phyloP scores from a whole-genome alignment of 2,329 filamentous ascomycete genomes.

The Pseudopyricularia cyperi region DNA sequence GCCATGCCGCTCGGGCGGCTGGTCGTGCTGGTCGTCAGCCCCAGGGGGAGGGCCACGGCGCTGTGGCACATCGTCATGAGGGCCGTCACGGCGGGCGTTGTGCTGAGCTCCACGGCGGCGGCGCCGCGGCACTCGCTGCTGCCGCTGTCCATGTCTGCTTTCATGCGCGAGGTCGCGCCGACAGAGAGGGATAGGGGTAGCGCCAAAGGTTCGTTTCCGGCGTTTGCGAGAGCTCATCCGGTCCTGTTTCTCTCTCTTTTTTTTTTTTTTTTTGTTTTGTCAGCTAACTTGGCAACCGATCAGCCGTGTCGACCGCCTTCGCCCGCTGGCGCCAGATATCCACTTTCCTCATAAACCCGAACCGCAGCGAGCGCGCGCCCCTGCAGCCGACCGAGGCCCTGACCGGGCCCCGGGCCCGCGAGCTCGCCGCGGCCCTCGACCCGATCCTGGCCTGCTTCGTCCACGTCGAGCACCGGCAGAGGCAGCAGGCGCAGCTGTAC shows the following conservation, averaged over 20 bases:
- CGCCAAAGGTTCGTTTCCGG: slow-evolving; percentile 5
- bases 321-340: slow-evolving; percentile 28
- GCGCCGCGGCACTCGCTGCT: slow-evolving; percentile 20
- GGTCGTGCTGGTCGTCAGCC: slow-evolving; percentile 17
- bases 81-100: slow-evolving; percentile 20
- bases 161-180: slow-evolving; percentile 16
- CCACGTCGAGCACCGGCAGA: slow-evolving; percentile 12
- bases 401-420: slow-evolving; percentile 16
- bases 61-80: slow-evolving; percentile 25
- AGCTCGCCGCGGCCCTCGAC: slow-evolving; percentile 19
- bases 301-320: slow-evolving; percentile 19
- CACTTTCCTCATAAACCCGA: slow-evolving; percentile 26
- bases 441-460: slow-evolving; percentile 21
- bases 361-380: slow-evolving; percentile 20
- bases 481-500: slow-evolving; percentile 24
- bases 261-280: neutral
- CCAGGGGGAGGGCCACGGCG: slow-evolving; percentile 16
- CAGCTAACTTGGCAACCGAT: neutral
- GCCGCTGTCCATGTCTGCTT: slow-evolving; percentile 17
- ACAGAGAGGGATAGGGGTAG: slow-evolving; percentile 12
- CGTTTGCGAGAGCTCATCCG: slow-evolving; percentile 2
- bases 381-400: slow-evolving; percentile 16
- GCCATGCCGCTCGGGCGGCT: slow-evolving; percentile 9
- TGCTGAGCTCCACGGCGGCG: slow-evolving; percentile 13
- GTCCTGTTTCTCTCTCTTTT: too few species aligned